Evolutionary conservation across 768 basidiomycete species (phyloP).

Genomic region (Suillus lakei): DNA sequence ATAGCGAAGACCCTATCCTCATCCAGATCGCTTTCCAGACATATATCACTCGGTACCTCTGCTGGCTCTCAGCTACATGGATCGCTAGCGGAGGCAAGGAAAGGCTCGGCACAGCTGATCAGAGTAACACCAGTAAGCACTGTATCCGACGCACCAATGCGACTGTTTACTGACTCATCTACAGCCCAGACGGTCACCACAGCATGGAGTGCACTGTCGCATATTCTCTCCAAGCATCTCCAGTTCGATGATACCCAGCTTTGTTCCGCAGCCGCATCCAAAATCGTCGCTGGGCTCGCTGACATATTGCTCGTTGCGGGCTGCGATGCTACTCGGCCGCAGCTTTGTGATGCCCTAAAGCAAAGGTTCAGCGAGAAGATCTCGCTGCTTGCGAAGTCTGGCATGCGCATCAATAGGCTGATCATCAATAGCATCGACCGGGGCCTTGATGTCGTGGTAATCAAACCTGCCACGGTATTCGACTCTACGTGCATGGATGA

Average conservation of each 20-base stretch:
- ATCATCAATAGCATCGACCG: slow-evolving; percentile 36
- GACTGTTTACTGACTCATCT: background rate
- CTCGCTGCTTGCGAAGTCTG: slow-evolving; percentile 45
- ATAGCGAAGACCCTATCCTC: slow-evolving; percentile 39
- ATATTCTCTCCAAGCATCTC: slow-evolving; percentile 28
- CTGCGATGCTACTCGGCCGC: slow-evolving; percentile 23
- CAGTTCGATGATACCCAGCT: slow-evolving; percentile 27
- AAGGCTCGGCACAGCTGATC: slow-evolving; percentile 40
- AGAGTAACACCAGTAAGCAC: background rate
- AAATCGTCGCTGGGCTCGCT: slow-evolving; percentile 28
- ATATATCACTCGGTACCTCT: slow-evolving; percentile 28
- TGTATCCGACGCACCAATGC: background rate
- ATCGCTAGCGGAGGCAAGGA: slow-evolving; percentile 35
- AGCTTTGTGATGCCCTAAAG: slow-evolving; percentile 44
- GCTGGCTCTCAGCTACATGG: slow-evolving; percentile 34
- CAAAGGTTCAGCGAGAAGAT: slow-evolving; percentile 50
- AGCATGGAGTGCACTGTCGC: slow-evolving; percentile 49
- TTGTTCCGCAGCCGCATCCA: slow-evolving; percentile 26
- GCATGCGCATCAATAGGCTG: slow-evolving; percentile 51
- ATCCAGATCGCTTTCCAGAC: slow-evolving; percentile 43
- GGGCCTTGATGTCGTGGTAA: slow-evolving; percentile 34
- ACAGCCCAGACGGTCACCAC: slow-evolving; percentile 48
- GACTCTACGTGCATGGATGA: slow-evolving; percentile 36
- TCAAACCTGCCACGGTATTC: slow-evolving; percentile 28
- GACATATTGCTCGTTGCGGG: slow-evolving; percentile 36